phyloP scores from a whole-genome alignment of 768 basidiomycete genomes.

The Mycena alexandri region DNA sequence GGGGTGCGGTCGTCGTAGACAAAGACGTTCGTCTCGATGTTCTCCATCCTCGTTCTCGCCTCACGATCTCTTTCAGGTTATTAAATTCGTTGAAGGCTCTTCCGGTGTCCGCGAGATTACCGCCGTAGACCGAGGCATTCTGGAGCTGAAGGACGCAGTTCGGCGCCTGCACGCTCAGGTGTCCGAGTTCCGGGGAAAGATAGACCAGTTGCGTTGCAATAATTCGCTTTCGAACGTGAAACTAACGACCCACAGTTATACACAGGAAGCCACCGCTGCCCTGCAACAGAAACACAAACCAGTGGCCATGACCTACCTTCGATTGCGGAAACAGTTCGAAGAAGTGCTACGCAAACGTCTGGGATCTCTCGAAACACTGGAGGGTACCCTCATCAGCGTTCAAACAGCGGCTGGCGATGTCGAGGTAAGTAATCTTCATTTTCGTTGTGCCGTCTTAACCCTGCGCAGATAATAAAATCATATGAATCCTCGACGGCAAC shows the following conservation, averaged over 20 bases:
- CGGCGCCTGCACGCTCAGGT: constrained; percentile 77
- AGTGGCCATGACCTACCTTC: constrained; percentile 81
- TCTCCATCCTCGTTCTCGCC: constrained; percentile 3
- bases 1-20: constrained; percentile 70
- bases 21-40: constrained; percentile 65
- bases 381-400: constrained; percentile 82
- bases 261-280: constrained; percentile 72
- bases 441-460: background rate
- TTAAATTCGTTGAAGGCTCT: constrained; percentile 76
- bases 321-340: constrained; percentile 85
- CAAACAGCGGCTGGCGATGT: constrained; percentile 92
- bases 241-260: constrained; percentile 61
- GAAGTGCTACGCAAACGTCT: constrained; percentile 82
- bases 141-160: constrained; percentile 84
- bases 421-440: constrained; percentile 64
- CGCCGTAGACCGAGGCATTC: constrained; percentile 83
- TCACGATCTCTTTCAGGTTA: constrained; percentile 60
- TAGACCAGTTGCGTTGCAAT: constrained; percentile 70
- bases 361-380: constrained; percentile 78
- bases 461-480: constrained; percentile 82
- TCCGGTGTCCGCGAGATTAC: constrained; percentile 65
- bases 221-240: constrained; percentile 2
- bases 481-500: constrained; percentile 89
- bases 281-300: constrained; percentile 79
- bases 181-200: constrained; percentile 73